phyloP scores from a whole-genome alignment of 495 filamentous ascomycete genomes.

The Usnea hakonensis region DNA sequence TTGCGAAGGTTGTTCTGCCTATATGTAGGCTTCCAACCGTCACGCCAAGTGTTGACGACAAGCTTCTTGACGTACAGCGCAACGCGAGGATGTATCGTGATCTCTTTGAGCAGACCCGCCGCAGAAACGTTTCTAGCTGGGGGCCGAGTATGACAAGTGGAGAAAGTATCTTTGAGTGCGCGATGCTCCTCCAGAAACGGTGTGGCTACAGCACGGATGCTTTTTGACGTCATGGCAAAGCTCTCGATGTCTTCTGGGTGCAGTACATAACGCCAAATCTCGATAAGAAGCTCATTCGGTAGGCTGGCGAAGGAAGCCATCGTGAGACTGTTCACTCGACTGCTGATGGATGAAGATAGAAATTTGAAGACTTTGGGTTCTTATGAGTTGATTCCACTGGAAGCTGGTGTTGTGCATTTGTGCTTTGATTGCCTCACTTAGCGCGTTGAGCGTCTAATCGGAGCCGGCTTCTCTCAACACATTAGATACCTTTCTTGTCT shows the following conservation, averaged over 20 bases:
- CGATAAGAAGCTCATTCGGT: not conserved
- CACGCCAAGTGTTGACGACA: not conserved
- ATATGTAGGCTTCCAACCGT: not conserved
- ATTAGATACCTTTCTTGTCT: too few species aligned
- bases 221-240: not conserved
- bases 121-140: not conserved
- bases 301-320: not conserved
- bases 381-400: not conserved
- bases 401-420: not conserved
- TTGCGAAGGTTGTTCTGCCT: too few species aligned
- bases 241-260: not conserved
- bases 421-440: not conserved
- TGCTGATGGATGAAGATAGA: not conserved
- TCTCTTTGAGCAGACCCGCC: not conserved
- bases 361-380: not conserved
- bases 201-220: not conserved
- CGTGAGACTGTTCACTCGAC: not conserved
- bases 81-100: not conserved
- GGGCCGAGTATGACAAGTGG: not conserved
- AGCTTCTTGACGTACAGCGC: not conserved
- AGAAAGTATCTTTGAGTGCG: not conserved
- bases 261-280: not conserved
- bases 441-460: not conserved
- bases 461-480: not conserved
- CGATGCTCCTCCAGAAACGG: not conserved